Conservation (phyloP, 1,284 basidiomycete species). For the Fistulina hepatica region DNA sequence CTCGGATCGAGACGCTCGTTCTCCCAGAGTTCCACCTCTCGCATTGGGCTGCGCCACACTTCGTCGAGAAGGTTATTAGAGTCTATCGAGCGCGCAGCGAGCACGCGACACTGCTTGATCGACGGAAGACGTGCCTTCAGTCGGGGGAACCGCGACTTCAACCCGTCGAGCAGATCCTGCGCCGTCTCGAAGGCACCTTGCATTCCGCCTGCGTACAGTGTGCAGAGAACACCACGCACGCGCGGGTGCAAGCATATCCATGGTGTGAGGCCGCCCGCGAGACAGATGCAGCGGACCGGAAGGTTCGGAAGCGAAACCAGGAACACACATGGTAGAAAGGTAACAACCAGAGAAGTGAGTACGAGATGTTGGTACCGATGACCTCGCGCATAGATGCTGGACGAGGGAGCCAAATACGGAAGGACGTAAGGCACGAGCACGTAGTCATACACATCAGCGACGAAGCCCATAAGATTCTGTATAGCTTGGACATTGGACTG, state of each 20-base stretch:
- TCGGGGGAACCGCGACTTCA: background rate
- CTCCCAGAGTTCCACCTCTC: conserved; percentile 66
- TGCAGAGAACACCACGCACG: conserved; percentile 13
- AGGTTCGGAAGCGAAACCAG: conserved; percentile 40
- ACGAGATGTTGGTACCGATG: background rate
- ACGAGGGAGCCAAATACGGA: conserved; percentile 34
- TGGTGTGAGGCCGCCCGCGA: conserved; percentile 43
- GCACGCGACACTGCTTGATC: background rate
- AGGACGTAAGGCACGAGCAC: conserved; percentile 18
- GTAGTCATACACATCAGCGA: conserved; percentile 39
- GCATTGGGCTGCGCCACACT: conserved; percentile 50
- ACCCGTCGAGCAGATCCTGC: conserved; percentile 2
- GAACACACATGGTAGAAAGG: conserved; percentile 35
- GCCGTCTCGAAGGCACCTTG: conserved; percentile 4
- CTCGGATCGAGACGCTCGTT: conserved; percentile 49
- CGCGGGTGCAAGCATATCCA: conserved; percentile 44
- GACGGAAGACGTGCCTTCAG: background rate
- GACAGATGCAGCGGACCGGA: conserved; percentile 48
- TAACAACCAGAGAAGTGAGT: conserved; percentile 33
- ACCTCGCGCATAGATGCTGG: conserved; percentile 44
- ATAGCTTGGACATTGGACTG: conserved; percentile 69
- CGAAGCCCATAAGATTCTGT: conserved; percentile 70
- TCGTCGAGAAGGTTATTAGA: conserved; percentile 36
- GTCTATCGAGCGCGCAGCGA: background rate
- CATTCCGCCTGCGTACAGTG: conserved; percentile 8